Conservation (phyloP, 768 basidiomycete genomes). For the Russula vinacea region DNA sequence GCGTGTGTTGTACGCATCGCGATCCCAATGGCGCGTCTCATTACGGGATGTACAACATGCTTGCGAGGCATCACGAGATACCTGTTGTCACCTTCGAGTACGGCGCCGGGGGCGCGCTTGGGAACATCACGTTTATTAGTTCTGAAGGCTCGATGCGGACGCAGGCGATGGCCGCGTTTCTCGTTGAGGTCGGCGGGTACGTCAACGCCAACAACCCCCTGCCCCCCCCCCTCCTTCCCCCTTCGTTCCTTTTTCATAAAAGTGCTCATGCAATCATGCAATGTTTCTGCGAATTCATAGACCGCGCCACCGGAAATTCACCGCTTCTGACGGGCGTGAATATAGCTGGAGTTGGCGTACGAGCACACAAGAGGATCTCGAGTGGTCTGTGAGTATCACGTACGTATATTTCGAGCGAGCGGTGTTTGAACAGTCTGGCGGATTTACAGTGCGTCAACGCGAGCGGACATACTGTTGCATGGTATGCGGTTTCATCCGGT, state of each 20-base stretch:
- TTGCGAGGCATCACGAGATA: conserved; percentile 34
- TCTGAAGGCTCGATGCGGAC: neutral
- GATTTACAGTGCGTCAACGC: conserved; percentile 51
- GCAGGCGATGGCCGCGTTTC: conserved; percentile 52
- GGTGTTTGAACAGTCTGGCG: neutral
- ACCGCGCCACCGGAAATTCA: conserved; percentile 45
- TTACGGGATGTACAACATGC: conserved; percentile 48
- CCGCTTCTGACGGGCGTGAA: conserved; percentile 55
- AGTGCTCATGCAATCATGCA: neutral
- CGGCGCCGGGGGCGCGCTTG: conserved; percentile 34
- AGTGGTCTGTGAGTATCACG: conserved; percentile 56
- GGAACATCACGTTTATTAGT: conserved; percentile 5
- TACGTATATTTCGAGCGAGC: conserved; percentile 1
- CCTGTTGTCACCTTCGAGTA: conserved; percentile 51
- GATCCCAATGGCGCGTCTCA: conserved; percentile 41
- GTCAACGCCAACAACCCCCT: neutral
- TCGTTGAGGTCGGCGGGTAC: conserved; percentile 39
- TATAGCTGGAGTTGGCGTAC: conserved; percentile 58
- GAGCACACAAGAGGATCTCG: conserved; percentile 43
- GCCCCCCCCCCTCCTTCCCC: too few species aligned
- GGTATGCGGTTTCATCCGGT: conserved; percentile 62
- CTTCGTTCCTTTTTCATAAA: neutral
- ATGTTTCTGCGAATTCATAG: neutral
- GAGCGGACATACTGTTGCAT: conserved; percentile 52
- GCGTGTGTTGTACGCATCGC: conserved; percentile 47